Conservation (phyloP, 371 early-diverging fungal genomes). For the Rhizoclosmatium hyalinum region DNA sequence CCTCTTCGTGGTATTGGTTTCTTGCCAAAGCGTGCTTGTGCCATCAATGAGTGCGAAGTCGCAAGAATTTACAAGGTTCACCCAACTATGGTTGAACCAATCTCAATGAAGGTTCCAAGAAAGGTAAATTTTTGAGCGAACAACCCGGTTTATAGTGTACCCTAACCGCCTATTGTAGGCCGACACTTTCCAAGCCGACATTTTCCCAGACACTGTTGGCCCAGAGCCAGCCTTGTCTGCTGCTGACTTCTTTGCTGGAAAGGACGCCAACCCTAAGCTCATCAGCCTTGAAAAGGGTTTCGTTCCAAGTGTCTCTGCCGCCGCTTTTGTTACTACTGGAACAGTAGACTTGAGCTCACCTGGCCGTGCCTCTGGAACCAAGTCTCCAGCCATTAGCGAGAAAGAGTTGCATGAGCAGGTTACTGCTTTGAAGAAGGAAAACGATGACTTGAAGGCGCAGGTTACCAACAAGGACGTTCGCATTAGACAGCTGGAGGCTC, state of each 20-base stretch:
- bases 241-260: conserved; percentile 89
- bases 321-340: conserved; percentile 78
- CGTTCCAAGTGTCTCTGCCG: conserved; percentile 65
- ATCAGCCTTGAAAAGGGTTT: conserved; percentile 86
- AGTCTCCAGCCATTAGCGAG: conserved; percentile 17
- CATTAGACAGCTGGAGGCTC: conserved; percentile 81
- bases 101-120: conserved; percentile 96
- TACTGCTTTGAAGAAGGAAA: conserved; percentile 77
- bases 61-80: conserved; percentile 93
- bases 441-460: conserved; percentile 81
- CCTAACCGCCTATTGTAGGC: conserved; percentile 57
- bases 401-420: conserved; percentile 65
- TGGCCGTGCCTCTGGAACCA: conserved; percentile 16
- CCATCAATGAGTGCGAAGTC: conserved; percentile 87
- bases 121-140: conserved; percentile 64
- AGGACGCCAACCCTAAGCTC: conserved; percentile 69
- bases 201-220: conserved; percentile 88
- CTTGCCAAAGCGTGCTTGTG: conserved; percentile 91
- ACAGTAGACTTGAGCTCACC: conserved; percentile 53
- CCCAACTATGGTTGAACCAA: conserved; percentile 86
- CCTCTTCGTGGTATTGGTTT: conserved; percentile 95
- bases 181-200: conserved; percentile 95
- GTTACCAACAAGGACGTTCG: conserved; percentile 77
- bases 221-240: conserved; percentile 87
- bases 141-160: background rate